A percentile compares a stretch with the other conserved stretches of the same genome.
phyloP scores from a whole-genome alignment of 2,329 filamentous ascomycete species.

The Fusarium penzigii region DNA sequence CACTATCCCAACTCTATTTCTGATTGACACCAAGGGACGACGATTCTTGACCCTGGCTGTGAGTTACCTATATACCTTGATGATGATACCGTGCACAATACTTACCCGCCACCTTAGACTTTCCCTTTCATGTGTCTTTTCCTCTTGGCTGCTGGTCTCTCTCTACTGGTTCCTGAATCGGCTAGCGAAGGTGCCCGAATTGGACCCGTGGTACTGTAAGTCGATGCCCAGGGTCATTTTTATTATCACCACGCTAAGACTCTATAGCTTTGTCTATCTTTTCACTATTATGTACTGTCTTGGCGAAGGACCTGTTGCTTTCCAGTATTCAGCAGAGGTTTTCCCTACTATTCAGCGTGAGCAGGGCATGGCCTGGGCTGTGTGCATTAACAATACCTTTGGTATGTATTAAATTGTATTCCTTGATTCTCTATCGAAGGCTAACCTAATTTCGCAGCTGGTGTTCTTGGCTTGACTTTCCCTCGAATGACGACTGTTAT shows the following conservation, averaged over 20 bases:
- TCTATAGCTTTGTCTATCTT: too few relatives aligned
- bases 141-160: slow-evolving; percentile 34
- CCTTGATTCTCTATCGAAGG: too few relatives aligned
- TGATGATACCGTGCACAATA: too few relatives aligned
- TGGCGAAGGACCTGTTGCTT: slow-evolving; percentile 65
- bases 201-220: slow-evolving; percentile 30
- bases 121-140: slow-evolving; percentile 38
- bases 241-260: too few relatives aligned
- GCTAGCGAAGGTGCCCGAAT: slow-evolving; percentile 24
- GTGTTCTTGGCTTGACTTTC: slow-evolving; percentile 58
- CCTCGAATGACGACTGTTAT: slow-evolving; percentile 39
- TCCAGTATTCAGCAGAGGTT: slow-evolving; percentile 65
- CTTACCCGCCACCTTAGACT: too few relatives aligned
- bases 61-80: too few relatives aligned
- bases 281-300: neutral
- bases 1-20: slow-evolving; percentile 33
- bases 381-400: slow-evolving; percentile 37
- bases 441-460: slow-evolving; percentile 29
- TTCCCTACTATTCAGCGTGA: slow-evolving; percentile 68
- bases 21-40: slow-evolving; percentile 33
- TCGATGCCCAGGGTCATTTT: neutral
- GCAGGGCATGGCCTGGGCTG: slow-evolving; percentile 66
- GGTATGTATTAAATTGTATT: too few relatives aligned
- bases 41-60: slow-evolving; percentile 6
- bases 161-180: slow-evolving; percentile 28